These are phyloP conservation scores for Metarhizium robertsii DNA, from an alignment of 2,329 filamentous ascomycete species.

Conservation along the genomic window DNA sequence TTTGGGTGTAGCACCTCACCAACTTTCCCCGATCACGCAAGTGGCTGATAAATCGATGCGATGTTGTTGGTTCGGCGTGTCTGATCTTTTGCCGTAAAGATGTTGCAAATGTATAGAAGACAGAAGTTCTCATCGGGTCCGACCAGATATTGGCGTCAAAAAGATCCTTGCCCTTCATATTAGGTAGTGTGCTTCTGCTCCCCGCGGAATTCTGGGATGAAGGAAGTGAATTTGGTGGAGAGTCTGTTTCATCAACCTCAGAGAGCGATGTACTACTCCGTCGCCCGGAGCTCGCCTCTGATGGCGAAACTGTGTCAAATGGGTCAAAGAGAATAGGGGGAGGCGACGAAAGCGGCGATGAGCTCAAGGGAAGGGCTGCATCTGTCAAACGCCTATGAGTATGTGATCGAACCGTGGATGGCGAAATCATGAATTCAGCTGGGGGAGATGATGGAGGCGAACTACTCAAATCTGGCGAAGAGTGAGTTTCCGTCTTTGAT, in stretches of 20 bases:
- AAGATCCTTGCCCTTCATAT: conserved; percentile 61
- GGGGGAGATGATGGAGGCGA: conserved; percentile 31
- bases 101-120: conserved; percentile 65
- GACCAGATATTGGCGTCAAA: conserved; percentile 65
- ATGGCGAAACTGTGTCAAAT: conserved; percentile 29
- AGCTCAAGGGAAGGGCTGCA: conserved; percentile 24
- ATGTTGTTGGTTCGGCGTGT: conserved; percentile 53
- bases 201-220: conserved; percentile 28
- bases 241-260: conserved; percentile 32
- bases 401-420: conserved; percentile 15
- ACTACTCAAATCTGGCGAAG: conserved; percentile 15
- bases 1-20: conserved; percentile 65
- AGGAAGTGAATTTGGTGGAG: conserved; percentile 26
- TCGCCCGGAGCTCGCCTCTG: conserved; percentile 24
- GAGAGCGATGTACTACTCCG: conserved; percentile 31
- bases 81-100: conserved; percentile 55
- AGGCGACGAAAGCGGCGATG: conserved; percentile 49
- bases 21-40: conserved; percentile 59
- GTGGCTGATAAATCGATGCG: conserved; percentile 60
- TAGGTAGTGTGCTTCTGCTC: conserved; percentile 34
- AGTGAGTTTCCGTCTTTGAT: conserved; percentile 1
- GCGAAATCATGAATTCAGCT: conserved; percentile 17
- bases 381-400: conserved; percentile 13
- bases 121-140: conserved; percentile 56
- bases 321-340: conserved; percentile 44